Conservation (phyloP, 169 alveolate species). For the Babesia sp. region DNA sequence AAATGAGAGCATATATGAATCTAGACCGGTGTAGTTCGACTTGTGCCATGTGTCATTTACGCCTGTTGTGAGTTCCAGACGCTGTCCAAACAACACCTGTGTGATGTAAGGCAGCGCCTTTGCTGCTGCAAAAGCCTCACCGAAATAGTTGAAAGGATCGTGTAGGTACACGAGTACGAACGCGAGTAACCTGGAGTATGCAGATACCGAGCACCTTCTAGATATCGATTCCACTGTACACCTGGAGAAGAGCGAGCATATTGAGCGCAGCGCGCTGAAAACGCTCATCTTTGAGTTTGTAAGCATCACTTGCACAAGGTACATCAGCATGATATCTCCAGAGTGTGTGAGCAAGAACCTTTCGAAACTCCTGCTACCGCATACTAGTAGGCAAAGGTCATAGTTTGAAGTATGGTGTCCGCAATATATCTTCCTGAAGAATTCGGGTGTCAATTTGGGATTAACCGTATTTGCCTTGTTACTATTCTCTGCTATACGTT, state of each 20-base stretch:
- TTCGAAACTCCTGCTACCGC: slow-evolving; percentile 29
- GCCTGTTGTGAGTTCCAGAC: background rate
- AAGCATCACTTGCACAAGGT: slow-evolving; percentile 16
- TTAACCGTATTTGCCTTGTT: background rate
- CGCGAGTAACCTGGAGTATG: slow-evolving; percentile 2
- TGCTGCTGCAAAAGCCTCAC: slow-evolving; percentile 50
- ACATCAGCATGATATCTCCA: slow-evolving; percentile 32
- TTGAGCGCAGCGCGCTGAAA: slow-evolving; percentile 28
- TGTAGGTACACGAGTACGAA: slow-evolving; percentile 51
- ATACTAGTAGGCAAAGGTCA: slow-evolving; percentile 21
- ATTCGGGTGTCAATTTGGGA: background rate
- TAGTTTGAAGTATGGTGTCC: slow-evolving; percentile 9
- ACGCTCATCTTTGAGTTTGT: slow-evolving; percentile 38
- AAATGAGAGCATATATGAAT: background rate
- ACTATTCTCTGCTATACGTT: slow-evolving; percentile 25
- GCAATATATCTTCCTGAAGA: slow-evolving; percentile 33
- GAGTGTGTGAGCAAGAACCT: slow-evolving; percentile 5
- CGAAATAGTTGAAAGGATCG: slow-evolving; percentile 59
- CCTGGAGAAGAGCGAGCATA: slow-evolving; percentile 22
- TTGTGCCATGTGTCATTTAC: background rate
- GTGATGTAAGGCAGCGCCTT: slow-evolving; percentile 22
- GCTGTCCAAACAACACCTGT: background rate
- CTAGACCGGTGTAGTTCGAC: background rate
- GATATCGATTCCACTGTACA: background rate
- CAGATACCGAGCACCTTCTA: background rate